Evolutionary conservation across 1,139 yeast species (phyloP), one percentile per base, ranked within the genome.

Genomic region (Kodamaea alishanica): DNA sequence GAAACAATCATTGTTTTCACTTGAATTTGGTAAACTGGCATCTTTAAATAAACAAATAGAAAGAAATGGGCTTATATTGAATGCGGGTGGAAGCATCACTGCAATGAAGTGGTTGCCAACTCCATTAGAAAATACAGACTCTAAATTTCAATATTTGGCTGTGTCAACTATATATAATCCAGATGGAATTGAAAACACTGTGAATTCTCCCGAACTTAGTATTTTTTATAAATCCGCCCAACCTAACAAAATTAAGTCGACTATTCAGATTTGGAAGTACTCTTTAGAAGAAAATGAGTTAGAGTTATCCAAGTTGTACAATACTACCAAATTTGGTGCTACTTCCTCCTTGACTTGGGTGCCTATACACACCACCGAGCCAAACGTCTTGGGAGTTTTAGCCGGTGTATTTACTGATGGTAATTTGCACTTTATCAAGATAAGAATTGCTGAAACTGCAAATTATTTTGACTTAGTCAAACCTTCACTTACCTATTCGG

Each of bases 361-460:
- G 8, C 71, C 68, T 5, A 31, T 58, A 1, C 42, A 55, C 15
- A 48, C 61, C 6, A 52, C 52, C 5, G 55, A 51, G 7, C 49
- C 51, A 0, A 24, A 44, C 3, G 43, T 63, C 2, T 63, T 81
- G 7, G 73, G 77, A 4, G 56, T 77, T 0, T 50, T 84, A 11
- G 75, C 75, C 1, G 81, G 80, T 10, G 67, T 73, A 0, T 81
- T 77, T 48, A 79, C 79, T 32, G 87, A 83, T 55, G 95, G 95
- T 0, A 58, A 66, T 4, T 59, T 81, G 4, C 79, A 81, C 39
- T 54, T 84, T 3, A 55, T 85, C 34, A 73, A 73, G 39, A 58
- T 80, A 1, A 33, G 28, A 2, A 27, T 37, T n/a, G 22, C 42
- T 37, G 33, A 46, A 6, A 24, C 5, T 31, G 47, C 57, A 2